phyloP scores from a whole-genome alignment of 257 asterid species.

The Jacaranda copaia region DNA sequence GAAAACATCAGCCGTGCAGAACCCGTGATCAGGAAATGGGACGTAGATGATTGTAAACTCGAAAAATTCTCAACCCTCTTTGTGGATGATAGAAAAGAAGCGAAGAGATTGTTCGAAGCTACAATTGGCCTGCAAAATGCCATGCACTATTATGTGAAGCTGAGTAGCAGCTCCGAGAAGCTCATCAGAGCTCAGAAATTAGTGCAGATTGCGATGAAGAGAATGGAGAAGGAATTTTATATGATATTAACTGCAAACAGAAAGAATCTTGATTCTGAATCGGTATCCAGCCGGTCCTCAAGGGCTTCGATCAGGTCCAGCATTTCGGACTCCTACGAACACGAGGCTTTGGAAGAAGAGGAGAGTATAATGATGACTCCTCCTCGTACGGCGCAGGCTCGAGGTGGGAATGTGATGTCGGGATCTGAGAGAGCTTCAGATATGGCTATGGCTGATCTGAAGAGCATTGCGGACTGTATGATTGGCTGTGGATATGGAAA shows the following conservation, averaged over 20 bases:
- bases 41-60: slow-evolving; percentile 19
- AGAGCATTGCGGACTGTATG: slow-evolving; percentile 62
- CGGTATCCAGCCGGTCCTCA: slow-evolving; percentile 41
- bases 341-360: slow-evolving; percentile 39
- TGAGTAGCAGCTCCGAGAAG: slow-evolving; percentile 39
- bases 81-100: slow-evolving; percentile 41
- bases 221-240: slow-evolving; percentile 58
- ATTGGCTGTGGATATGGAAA: slow-evolving; percentile 59
- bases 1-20: slow-evolving; percentile 53
- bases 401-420: neutral
- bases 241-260: slow-evolving; percentile 44
- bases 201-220: slow-evolving; percentile 56
- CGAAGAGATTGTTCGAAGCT: slow-evolving; percentile 40
- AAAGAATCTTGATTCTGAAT: slow-evolving; percentile 49
- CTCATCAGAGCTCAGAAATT: slow-evolving; percentile 49
- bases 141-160: slow-evolving; percentile 50
- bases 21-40: slow-evolving; percentile 49
- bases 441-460: slow-evolving; percentile 43
- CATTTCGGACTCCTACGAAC: slow-evolving; percentile 37
- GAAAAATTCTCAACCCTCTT: slow-evolving; percentile 42
- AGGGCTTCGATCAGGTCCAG: slow-evolving; percentile 29
- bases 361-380: slow-evolving; percentile 17
- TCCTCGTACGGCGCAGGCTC: slow-evolving; percentile 17
- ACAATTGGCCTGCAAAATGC: slow-evolving; percentile 38
- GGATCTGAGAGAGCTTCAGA: slow-evolving; percentile 31